Evolutionary conservation across 768 basidiomycete genomes (phyloP).

Genomic region (Chalciporus pseudorubinellus): DNA sequence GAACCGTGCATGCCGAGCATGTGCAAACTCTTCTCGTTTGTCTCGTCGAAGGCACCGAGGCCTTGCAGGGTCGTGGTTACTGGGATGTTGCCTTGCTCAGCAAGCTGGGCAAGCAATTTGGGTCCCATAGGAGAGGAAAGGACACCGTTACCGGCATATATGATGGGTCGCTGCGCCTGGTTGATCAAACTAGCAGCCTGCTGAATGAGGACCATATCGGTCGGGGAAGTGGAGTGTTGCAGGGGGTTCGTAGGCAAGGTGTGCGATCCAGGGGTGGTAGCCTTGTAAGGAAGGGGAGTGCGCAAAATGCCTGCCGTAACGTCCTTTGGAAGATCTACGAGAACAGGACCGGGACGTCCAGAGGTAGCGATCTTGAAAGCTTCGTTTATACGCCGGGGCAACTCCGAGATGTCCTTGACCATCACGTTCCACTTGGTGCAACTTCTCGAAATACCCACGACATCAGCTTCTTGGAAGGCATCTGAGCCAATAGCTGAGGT

Average conservation of each 20-base stretch:
- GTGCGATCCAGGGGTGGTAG: constrained; percentile 80
- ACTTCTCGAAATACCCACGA: constrained; percentile 92
- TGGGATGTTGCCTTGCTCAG: constrained; percentile 88
- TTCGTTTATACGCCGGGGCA: constrained; percentile 95
- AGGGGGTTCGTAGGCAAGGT: constrained; percentile 77
- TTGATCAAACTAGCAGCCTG: constrained; percentile 92
- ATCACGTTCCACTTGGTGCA: constrained; percentile 99
- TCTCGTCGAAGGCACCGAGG: constrained; percentile 94
- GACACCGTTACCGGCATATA: constrained; percentile 92
- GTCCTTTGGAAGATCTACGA: constrained; percentile 99
- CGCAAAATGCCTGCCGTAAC: constrained; percentile 91
- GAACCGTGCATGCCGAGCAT: constrained; percentile 99
- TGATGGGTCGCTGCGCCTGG: constrained; percentile 82
- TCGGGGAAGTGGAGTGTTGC: constrained; percentile 51
- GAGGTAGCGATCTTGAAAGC: constrained; percentile 99
- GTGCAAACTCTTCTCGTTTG: constrained; percentile 79
- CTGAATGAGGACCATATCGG: constrained; percentile 64
- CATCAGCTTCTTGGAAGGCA: constrained; percentile 97
- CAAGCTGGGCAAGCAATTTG: constrained; percentile 71
- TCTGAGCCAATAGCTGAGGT: constrained; percentile 99
- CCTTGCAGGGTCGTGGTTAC: constrained; percentile 97
- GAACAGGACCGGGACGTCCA: constrained; percentile 94
- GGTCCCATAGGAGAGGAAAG: constrained; percentile 82
- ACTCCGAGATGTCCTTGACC: constrained; percentile 95
- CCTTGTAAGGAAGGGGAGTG: constrained; percentile 79